phyloP scores from a whole-genome alignment of 768 basidiomycete genomes.

The Macrolepiota albuminosa region DNA sequence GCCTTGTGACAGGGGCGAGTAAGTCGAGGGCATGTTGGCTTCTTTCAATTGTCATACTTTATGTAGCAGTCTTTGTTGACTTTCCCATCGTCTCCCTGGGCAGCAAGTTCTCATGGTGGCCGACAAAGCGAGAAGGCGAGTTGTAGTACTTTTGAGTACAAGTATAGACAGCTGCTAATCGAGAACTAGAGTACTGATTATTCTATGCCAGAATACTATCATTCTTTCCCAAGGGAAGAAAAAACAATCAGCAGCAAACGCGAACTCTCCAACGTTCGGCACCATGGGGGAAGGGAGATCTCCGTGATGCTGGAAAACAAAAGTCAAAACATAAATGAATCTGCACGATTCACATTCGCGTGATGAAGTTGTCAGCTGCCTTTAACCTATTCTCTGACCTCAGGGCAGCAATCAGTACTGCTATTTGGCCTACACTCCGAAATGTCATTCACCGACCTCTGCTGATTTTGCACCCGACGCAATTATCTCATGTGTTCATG shows the following conservation, averaged over 20 bases:
- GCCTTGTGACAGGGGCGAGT: too few relatives aligned
- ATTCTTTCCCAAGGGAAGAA: too few relatives aligned
- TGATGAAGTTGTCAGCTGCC: conserved; percentile 45
- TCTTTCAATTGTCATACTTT: too few relatives aligned
- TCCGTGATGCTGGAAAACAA: background rate
- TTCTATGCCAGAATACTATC: too few relatives aligned
- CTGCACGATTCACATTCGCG: background rate
- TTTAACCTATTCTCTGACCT: conserved; percentile 41
- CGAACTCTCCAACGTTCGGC: too few relatives aligned
- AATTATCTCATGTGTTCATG: conserved; percentile 42
- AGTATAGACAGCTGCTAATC: background rate
- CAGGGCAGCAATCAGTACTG: conserved; percentile 29
- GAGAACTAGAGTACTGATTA: background rate
- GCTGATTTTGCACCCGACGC: conserved; percentile 25
- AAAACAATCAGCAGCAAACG: too few relatives aligned
- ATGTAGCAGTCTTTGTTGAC: too few relatives aligned
- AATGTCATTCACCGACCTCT: conserved; percentile 35
- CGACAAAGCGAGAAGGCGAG: too few relatives aligned
- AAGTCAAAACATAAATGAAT: background rate
- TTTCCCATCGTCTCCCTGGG: too few relatives aligned
- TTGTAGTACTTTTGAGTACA: too few relatives aligned
- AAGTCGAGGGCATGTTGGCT: too few relatives aligned
- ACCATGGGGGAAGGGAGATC: background rate
- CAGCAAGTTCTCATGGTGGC: too few relatives aligned
- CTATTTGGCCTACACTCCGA: conserved; percentile 40